Evolutionary conservation across 768 basidiomycete genomes (phyloP), one percentile per base, ranked within the genome.

Genomic region (Lactifluus pinguis): DNA sequence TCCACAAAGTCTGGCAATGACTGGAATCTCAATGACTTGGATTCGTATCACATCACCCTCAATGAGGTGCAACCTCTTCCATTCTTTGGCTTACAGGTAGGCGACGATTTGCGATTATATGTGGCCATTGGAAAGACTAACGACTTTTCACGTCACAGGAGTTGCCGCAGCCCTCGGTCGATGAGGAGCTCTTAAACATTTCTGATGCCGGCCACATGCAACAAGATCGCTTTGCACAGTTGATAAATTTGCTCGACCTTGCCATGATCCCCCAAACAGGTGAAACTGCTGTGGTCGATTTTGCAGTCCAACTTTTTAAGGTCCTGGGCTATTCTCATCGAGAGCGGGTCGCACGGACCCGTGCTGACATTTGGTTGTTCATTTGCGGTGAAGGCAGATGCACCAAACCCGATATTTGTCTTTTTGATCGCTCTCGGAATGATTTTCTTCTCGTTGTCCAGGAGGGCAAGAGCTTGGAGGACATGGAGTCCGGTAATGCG

Each of bases 361-460:
- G 25, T 25, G 25, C 25, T 25, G 25, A 25, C 1, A 25, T 2
- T 25, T 2, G 2, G 9, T 25, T 25, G 25, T 25, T 25, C 25
- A 2, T 25, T 25, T 25, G 25, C 25, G 25, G 50, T 7, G 38
- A 62, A 48, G 2, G 1, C 25, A 25, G 1, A 25, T 25, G 25
- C 25, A 25, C 25, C 25, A 25, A 25, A 25, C 25, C 25, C 25
- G 25, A 49, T 21, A 25, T 62, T 19, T 58, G 56, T 25, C 39
- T 62, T 8, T 2, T 62, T 1, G 44, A 58, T 53, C n/a, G 9
- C 29, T 10, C 17, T 42, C 49, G 44, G n/a, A 17, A 53, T 17
- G 30, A 58, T 4, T 58, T 58, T n/a, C 42, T 62, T 36, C 56
- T 62, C 36, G 25, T 62, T n/a, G 30, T 62, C 19, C 56, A 57